Conservation (phyloP, 768 basidiomycete species). For the Lyophyllum semitale region DNA sequence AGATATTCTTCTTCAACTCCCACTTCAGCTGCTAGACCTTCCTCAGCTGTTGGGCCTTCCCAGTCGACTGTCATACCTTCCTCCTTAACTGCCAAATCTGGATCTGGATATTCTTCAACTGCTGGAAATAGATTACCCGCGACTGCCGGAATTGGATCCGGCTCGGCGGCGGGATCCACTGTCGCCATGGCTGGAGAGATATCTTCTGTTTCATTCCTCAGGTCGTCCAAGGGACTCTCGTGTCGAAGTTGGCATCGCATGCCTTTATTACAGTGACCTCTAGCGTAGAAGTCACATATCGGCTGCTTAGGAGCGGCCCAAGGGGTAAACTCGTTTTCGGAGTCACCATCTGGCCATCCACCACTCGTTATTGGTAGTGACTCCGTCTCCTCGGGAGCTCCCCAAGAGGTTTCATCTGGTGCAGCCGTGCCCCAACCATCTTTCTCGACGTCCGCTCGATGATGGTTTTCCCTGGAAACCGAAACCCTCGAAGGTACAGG, state of each 20-base stretch:
- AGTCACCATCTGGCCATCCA: slow-evolving; percentile 5
- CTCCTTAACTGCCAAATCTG: no score
- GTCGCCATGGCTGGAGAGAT: not conserved
- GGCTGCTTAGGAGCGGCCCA: slow-evolving; percentile 4
- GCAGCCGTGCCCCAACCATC: not conserved
- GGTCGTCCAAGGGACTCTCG: not conserved
- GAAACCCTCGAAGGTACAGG: not conserved
- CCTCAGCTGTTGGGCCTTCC: not conserved
- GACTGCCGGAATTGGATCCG: not conserved
- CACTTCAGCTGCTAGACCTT: not conserved
- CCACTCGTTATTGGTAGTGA: not conserved
- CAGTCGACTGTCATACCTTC: not conserved
- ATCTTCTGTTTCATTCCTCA: not conserved
- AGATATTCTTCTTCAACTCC: not conserved
- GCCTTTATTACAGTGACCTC: slow-evolving; percentile 5
- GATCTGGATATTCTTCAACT: no score
- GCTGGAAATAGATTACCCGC: no score
- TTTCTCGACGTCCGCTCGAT: not conserved
- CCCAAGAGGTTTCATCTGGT: not conserved
- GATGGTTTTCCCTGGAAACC: not conserved
- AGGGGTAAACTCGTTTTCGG: slow-evolving; percentile 5
- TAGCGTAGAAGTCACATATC: slow-evolving; percentile 3
- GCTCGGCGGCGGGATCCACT: not conserved
- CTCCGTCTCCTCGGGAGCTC: not conserved
- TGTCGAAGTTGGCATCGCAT: slow-evolving; percentile 5